These are phyloP conservation scores for Nannochloris sp. DNA, from an alignment of 139 green algal genomes.

Conservation along the genomic window DNA sequence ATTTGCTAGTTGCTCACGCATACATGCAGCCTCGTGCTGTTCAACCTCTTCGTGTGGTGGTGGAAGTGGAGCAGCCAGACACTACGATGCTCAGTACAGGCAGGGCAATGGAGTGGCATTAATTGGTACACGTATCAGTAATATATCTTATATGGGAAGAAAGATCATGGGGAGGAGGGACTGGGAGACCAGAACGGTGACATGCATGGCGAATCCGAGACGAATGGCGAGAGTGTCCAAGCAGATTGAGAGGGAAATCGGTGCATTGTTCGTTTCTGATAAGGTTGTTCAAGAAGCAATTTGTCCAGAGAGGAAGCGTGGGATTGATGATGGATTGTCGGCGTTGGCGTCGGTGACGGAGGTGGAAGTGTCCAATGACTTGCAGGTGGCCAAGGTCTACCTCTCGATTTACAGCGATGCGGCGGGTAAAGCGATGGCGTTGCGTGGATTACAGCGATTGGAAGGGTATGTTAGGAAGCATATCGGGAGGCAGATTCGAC, in stretches of 20 bases:
- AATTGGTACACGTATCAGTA: no score
- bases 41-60: no score
- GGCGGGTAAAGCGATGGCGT: conserved; percentile 52
- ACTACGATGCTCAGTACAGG: no score
- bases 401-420: conserved; percentile 60
- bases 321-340: conserved; percentile 51
- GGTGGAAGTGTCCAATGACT: conserved; percentile 74
- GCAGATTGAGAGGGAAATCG: conserved; percentile 82
- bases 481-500: conserved; percentile 47
- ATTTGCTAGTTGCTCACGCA: no score
- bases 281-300: conserved; percentile 62
- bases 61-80: no score
- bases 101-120: no score
- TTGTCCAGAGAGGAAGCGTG: conserved; percentile 57
- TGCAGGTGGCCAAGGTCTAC: conserved; percentile 77
- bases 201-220: conserved; percentile 56
- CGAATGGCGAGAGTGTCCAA: conserved; percentile 76
- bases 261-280: conserved; percentile 51
- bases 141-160: no score
- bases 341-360: conserved; percentile 76
- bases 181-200: conserved; percentile 15
- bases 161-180: no score
- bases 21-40: no score
- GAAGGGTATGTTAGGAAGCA: conserved; percentile 72
- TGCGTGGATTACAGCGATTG: conserved; percentile 61